Evolutionary conservation across 2,329 filamentous ascomycete genomes (phyloP).

Genomic region (Plectosphaerella cucumerina): DNA sequence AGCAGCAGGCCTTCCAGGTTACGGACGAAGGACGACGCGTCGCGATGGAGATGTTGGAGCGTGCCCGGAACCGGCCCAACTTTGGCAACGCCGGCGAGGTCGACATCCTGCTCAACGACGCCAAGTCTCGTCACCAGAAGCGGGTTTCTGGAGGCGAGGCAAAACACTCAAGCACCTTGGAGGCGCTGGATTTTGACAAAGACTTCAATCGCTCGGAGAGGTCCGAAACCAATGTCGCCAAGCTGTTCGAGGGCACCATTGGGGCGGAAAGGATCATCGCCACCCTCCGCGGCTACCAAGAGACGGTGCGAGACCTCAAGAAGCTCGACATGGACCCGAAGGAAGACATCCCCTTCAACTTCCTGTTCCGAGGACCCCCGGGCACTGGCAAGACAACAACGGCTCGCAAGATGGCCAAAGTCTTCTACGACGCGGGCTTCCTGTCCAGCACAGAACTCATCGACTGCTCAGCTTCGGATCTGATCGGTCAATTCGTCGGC

Average conservation of each 20-base stretch:
- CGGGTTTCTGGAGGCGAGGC: slow-evolving; percentile 5
- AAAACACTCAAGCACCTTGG: slow-evolving; percentile 17
- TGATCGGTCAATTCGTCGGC: slow-evolving; percentile 65
- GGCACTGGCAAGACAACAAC: slow-evolving; percentile 72
- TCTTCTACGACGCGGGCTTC: slow-evolving; percentile 66
- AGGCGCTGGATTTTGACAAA: slow-evolving; percentile 50
- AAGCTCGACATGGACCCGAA: slow-evolving; percentile 48
- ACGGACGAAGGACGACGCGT: slow-evolving; percentile 48
- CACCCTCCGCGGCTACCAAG: slow-evolving; percentile 51
- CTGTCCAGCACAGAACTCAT: slow-evolving; percentile 55
- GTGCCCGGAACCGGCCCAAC: slow-evolving; percentile 58
- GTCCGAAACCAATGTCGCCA: slow-evolving; percentile 41
- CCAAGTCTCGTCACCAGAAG: slow-evolving; percentile 32
- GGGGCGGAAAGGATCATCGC: slow-evolving; percentile 52
- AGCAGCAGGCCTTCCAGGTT: slow-evolving; percentile 45
- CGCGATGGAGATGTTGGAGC: slow-evolving; percentile 55
- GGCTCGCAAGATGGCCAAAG: slow-evolving; percentile 68
- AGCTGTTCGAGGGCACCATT: slow-evolving; percentile 55
- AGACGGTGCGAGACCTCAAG: slow-evolving; percentile 46
- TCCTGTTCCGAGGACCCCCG: slow-evolving; percentile 62
- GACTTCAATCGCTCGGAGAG: slow-evolving; percentile 50
- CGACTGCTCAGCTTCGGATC: slow-evolving; percentile 63
- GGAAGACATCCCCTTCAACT: slow-evolving; percentile 60
- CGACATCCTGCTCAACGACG: slow-evolving; percentile 51
- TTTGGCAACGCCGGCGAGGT: slow-evolving; percentile 74